Evolutionary conservation across 2,329 filamentous ascomycete genomes (phyloP).

Genomic region (Gyromitra esculenta): DNA sequence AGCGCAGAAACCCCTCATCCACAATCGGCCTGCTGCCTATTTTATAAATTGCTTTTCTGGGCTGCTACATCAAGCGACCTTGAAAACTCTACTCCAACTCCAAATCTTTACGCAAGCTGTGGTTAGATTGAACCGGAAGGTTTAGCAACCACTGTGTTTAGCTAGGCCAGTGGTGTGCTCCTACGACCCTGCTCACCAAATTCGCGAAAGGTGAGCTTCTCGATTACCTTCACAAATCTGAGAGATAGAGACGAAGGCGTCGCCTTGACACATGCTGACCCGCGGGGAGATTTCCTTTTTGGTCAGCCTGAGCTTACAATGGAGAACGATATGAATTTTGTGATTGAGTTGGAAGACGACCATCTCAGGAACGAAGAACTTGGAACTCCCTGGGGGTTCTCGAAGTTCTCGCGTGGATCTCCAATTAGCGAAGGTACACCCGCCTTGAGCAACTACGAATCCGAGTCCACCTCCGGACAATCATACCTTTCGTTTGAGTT

Average conservation of each 20-base stretch:
- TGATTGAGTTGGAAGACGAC: constrained; percentile 7
- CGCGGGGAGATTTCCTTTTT: not conserved
- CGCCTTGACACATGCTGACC: not conserved
- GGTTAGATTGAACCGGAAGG: too few species aligned
- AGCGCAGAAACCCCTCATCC: too few species aligned
- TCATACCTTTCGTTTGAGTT: constrained; percentile 17
- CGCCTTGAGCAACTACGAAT: constrained; percentile 5
- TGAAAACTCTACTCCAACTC: not conserved
- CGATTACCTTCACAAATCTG: not conserved
- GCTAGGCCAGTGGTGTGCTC: too few species aligned
- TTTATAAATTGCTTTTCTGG: too few species aligned
- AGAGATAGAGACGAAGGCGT: too few species aligned
- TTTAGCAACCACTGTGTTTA: too few species aligned
- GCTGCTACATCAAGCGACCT: not conserved
- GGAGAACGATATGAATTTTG: constrained; percentile 5
- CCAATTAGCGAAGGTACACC: not conserved
- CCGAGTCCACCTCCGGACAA: not conserved
- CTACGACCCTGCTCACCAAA: not conserved
- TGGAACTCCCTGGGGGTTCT: not conserved
- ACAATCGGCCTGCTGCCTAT: too few species aligned
- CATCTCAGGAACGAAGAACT: constrained; percentile 1
- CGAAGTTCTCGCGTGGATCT: not conserved
- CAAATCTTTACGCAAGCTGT: not conserved
- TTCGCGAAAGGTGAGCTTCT: not conserved
- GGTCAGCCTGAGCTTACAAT: not conserved